Evolutionary conservation across 257 asterid genomes (phyloP).

Genomic region (Jaltomata sinuosa): DNA sequence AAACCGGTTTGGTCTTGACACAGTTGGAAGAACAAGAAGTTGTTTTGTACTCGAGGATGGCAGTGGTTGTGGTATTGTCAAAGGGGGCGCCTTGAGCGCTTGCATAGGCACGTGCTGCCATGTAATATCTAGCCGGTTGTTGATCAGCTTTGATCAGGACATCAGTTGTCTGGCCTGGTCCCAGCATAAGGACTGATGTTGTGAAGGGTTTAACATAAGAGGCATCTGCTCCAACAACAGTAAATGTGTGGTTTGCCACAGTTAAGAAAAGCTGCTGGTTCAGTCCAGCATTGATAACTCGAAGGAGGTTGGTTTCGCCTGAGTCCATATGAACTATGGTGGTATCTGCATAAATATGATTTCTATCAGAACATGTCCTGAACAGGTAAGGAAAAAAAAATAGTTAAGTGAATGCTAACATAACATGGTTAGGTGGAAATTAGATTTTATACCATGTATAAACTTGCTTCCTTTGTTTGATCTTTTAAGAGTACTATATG

Average conservation of each 20-base stretch:
- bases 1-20: constrained; percentile 25
- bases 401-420: no score
- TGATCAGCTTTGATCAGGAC: constrained; percentile 69
- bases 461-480: no score
- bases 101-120: constrained; percentile 84
- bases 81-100: constrained; percentile 77
- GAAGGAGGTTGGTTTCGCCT: constrained; percentile 64
- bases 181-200: constrained; percentile 78
- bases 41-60: constrained; percentile 60
- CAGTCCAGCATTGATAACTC: constrained; percentile 64
- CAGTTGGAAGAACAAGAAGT: constrained; percentile 43
- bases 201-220: constrained; percentile 73
- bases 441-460: no score
- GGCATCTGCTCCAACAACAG: constrained; percentile 83
- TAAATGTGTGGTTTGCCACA: constrained; percentile 73
- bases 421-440: no score
- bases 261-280: constrained; percentile 84
- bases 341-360: constrained; percentile 41
- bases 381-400: neutral
- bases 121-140: constrained; percentile 54
- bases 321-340: constrained; percentile 30
- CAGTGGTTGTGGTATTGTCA: constrained; percentile 91
- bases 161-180: constrained; percentile 95
- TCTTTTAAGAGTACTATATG: neutral
- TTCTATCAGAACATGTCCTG: neutral